phyloP scores from a whole-genome alignment of 805 yeast species.

The Ogataea zsoltii region DNA sequence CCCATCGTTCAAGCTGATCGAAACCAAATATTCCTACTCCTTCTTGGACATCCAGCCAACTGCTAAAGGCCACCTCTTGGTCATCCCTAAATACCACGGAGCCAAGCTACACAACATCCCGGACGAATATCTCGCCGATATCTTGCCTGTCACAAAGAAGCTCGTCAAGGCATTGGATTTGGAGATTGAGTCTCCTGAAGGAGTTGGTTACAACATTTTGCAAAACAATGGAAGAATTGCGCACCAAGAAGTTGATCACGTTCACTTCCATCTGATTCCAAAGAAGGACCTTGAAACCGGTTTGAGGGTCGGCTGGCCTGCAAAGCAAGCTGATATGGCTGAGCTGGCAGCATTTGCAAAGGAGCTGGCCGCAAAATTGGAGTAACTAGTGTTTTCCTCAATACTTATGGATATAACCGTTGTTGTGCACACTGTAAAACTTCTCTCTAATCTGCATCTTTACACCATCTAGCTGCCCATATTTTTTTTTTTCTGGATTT shows the following conservation, averaged over 20 bases:
- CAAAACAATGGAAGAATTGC: conserved; percentile 96
- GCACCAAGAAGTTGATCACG: conserved; percentile 94
- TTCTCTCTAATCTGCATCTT: too few relatives aligned
- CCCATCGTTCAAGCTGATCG: conserved; percentile 88
- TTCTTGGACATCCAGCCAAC: conserved; percentile 95
- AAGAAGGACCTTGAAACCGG: conserved; percentile 76
- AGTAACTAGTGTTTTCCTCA: too few relatives aligned
- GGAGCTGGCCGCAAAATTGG: conserved; percentile 47
- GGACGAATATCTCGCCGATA: conserved; percentile 83
- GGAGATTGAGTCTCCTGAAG: conserved; percentile 61
- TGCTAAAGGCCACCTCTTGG: conserved; percentile 81
- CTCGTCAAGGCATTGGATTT: conserved; percentile 71
- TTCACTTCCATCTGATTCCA: conserved; percentile 95
- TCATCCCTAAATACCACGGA: conserved; percentile 93
- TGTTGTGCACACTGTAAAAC: too few relatives aligned
- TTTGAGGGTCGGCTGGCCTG: conserved; percentile 93
- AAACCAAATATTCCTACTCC: conserved; percentile 78
- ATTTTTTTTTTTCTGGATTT: not conserved
- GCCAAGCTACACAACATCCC: conserved; percentile 91
- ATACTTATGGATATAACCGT: too few relatives aligned
- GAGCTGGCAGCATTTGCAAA: conserved; percentile 68
- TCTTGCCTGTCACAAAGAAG: conserved; percentile 86
- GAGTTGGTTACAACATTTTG: conserved; percentile 80
- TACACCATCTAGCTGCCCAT: too few relatives aligned
- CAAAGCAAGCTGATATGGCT: conserved; percentile 72